phyloP scores from a whole-genome alignment of 2,329 filamentous ascomycete genomes.

The Aspergillus thermomutatus region DNA sequence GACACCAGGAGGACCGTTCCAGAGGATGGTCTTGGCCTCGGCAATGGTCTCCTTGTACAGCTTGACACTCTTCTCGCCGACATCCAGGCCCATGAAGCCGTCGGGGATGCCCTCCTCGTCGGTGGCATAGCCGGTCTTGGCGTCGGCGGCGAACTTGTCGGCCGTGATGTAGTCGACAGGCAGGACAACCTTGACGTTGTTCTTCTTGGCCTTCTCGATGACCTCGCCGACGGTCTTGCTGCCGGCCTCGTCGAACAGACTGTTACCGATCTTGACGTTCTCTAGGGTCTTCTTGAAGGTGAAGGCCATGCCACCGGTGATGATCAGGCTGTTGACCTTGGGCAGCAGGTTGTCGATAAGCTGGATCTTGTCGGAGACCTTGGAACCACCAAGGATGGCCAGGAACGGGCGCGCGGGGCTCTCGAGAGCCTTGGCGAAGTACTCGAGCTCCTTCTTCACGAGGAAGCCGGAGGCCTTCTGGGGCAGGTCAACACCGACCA shows the following conservation, averaged over 20 bases:
- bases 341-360: conserved; percentile 97
- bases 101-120: conserved; percentile 89
- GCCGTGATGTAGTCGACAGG: conserved; percentile 94
- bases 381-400: conserved; percentile 95
- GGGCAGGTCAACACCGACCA: conserved; percentile 94
- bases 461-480: conserved; percentile 98
- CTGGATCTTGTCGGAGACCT: conserved; percentile 99
- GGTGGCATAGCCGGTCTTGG: conserved; percentile 74
- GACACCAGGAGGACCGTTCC: conserved; percentile 96
- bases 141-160: conserved; percentile 88
- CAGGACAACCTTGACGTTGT: conserved; percentile 91
- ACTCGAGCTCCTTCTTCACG: conserved; percentile 99
- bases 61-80: conserved; percentile 81
- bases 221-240: conserved; percentile 85
- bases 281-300: conserved; percentile 99
- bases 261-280: conserved; percentile 83
- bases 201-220: conserved; percentile 92
- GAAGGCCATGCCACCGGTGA: conserved; percentile 98
- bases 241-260: conserved; percentile 88
- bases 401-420: conserved; percentile 92
- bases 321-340: conserved; percentile 95
- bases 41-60: conserved; percentile 84
- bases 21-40: conserved; percentile 92
- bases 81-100: conserved; percentile 97
- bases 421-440: conserved; percentile 97